phyloP scores from a whole-genome alignment of 495 filamentous ascomycete species.

The Penicillium waksmanii region DNA sequence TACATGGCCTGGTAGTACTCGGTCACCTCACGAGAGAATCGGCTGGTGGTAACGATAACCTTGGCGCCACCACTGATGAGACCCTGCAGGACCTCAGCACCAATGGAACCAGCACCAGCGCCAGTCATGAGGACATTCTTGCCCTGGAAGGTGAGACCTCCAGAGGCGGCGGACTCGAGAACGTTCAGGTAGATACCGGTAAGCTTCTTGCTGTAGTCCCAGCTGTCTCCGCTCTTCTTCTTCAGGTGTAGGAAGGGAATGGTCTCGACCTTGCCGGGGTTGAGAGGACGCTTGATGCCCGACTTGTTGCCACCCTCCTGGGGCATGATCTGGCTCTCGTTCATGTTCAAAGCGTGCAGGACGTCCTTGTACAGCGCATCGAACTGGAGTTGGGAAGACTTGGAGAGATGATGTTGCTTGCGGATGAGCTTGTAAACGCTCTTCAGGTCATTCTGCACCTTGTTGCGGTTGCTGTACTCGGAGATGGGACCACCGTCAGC shows the following conservation, averaged over 20 bases:
- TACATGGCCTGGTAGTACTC: slow-evolving; percentile 99
- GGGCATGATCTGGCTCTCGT: slow-evolving; percentile 93
- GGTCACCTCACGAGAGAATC: slow-evolving; percentile 95
- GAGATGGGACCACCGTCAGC: slow-evolving; percentile 97
- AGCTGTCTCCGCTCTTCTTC: slow-evolving; percentile 90
- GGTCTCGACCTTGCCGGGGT: slow-evolving; percentile 90
- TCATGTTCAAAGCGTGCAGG: slow-evolving; percentile 91
- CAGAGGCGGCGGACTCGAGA: slow-evolving; percentile 81
- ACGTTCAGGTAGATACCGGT: slow-evolving; percentile 91
- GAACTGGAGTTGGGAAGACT: slow-evolving; percentile 92
- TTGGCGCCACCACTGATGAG: slow-evolving; percentile 95
- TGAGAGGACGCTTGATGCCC: slow-evolving; percentile 54
- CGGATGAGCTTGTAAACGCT: slow-evolving; percentile 97
- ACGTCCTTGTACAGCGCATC: slow-evolving; percentile 92
- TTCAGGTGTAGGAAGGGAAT: slow-evolving; percentile 98
- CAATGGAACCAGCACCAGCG: slow-evolving; percentile 96
- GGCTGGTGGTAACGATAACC: slow-evolving; percentile 93
- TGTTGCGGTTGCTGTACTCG: slow-evolving; percentile 96
- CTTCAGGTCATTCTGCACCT: slow-evolving; percentile 93
- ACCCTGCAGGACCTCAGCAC: slow-evolving; percentile 96
- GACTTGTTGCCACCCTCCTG: slow-evolving; percentile 79
- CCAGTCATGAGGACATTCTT: slow-evolving; percentile 99
- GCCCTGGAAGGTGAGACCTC: slow-evolving; percentile 87
- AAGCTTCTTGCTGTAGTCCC: slow-evolving; percentile 99
- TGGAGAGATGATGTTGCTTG: slow-evolving; percentile 94